Base-by-base conservation (phyloP, 2,329 filamentous ascomycete genomes). In the Magnaporthales sp. region DNA sequence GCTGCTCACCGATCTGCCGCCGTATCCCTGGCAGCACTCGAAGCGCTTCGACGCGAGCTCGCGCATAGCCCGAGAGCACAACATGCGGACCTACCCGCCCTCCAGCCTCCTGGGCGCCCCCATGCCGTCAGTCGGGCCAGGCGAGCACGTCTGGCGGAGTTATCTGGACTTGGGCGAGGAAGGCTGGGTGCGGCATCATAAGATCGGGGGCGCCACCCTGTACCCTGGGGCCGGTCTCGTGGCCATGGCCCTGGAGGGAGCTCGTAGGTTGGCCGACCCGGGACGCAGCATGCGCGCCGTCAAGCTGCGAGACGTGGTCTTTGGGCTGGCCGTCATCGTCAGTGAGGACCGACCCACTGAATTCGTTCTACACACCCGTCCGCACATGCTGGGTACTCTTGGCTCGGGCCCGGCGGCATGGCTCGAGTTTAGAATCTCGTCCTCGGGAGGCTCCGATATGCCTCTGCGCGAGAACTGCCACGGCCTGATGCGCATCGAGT, bases 11-110 rank as follows among this genome's bases (percentile, higher is more conserved):
- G 80, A 83, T 68, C 74, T 84, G 32, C 76, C 78, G 1, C 77
- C 79, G 3, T 84, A 84, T 67, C 77, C 79, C 0, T 84, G 80
- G 80, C 78, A 81, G 61, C 76, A 81, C 68, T 76, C 79, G 1
- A 76, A 75, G 38, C 75, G 74, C 66, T 82, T 81, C 72, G 75
- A 27, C 72, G 73, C 0, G 19, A 51, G 38, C 75, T 79, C 1
- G 80, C 66, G 62, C 7, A 67, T 64, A 29, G 64, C 46, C 62
- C 38, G 54, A 22, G 58, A 64, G 27, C 22, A 38, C 10, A n/a
- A 62, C 5, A 32, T 61, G 32, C 8, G 66, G 19, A 80, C 66
- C 81, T 32, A 29, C 27, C 62, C 51, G 10, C 62, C 24, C 1
- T 22, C 27, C 8, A 62, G 60, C 24, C 32, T 60, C 27, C 27